Conservation (phyloP, 208 protist species). For the Crithidia mellificae region DNA sequence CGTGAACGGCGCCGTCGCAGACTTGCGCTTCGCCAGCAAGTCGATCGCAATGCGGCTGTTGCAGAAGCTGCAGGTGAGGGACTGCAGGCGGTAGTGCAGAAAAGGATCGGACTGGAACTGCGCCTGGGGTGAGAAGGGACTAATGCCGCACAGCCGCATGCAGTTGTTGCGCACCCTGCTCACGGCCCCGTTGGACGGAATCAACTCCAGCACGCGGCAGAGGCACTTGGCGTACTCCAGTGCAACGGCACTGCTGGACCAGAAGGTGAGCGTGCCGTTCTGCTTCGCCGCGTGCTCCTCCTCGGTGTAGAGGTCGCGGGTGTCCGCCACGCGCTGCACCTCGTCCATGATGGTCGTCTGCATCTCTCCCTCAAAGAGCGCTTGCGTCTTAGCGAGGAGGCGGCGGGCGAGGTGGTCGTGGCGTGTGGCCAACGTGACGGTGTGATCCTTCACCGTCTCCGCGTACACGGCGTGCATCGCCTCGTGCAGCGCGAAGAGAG, state of each 20-base stretch:
- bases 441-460: constrained; percentile 54
- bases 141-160: constrained; percentile 84
- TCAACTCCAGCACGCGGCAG: constrained; percentile 67
- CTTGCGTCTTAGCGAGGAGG: constrained; percentile 36
- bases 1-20: constrained; percentile 34
- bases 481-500: constrained; percentile 24
- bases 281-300: constrained; percentile 40
- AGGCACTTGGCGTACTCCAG: constrained; percentile 84
- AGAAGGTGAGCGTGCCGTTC: constrained; percentile 16
- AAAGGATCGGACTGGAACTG: constrained; percentile 47
- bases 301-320: constrained; percentile 56
- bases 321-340: constrained; percentile 65
- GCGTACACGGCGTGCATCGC: constrained; percentile 34
- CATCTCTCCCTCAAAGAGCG: constrained; percentile 54
- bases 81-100: constrained; percentile 34
- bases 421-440: constrained; percentile 68
- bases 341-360: constrained; percentile 83
- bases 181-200: constrained; percentile 70
- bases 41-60: constrained; percentile 66
- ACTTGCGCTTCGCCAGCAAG: constrained; percentile 40
- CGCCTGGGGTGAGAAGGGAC: constrained; percentile 81
- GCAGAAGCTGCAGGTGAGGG: constrained; percentile 80
- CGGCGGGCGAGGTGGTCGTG: constrained; percentile 57
- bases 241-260: constrained; percentile 52
- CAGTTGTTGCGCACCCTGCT: constrained; percentile 84